Evolutionary conservation across 1,139 yeast genomes (phyloP).

Genomic region (Pichia sp.): DNA sequence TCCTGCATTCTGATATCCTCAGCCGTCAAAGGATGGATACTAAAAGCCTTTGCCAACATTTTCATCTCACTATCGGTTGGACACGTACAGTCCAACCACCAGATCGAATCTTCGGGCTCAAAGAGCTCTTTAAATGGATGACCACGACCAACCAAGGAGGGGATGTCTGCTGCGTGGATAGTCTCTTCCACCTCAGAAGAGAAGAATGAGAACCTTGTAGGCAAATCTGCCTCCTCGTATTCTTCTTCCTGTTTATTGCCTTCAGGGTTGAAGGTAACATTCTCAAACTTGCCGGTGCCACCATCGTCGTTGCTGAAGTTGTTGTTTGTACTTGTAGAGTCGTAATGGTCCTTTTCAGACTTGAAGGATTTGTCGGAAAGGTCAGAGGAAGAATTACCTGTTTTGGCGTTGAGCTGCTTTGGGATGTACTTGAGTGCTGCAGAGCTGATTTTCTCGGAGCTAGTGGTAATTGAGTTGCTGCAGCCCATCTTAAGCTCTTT

Average conservation of each 20-base stretch:
- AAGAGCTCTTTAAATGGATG: conserved; percentile 65
- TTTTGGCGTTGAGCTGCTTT: conserved; percentile 11
- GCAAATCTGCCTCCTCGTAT: conserved; percentile 31
- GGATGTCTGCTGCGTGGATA: conserved; percentile 81
- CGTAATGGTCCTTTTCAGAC: neutral
- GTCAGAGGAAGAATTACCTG: conserved; percentile 11
- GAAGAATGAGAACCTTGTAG: conserved; percentile 81
- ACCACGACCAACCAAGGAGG: conserved; percentile 63
- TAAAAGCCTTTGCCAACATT: conserved; percentile 49
- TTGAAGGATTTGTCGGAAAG: conserved; percentile 9
- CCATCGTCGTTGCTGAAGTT: neutral
- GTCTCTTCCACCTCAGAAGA: conserved; percentile 81
- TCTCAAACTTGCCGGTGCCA: neutral
- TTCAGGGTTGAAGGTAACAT: conserved; percentile 17
- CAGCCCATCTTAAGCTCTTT: conserved; percentile 24
- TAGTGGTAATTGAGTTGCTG: conserved; percentile 23
- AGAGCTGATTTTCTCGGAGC: conserved; percentile 31
- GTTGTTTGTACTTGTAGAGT: neutral
- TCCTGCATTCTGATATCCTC: conserved; percentile 85
- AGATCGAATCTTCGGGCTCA: conserved; percentile 53
- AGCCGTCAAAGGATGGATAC: conserved; percentile 81
- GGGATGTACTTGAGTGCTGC: conserved; percentile 68
- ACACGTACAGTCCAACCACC: conserved; percentile 67
- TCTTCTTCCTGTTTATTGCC: conserved; percentile 16
- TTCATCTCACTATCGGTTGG: conserved; percentile 37